phyloP scores from a whole-genome alignment of 371 early-diverging fungal species.

The Mortierella sp. region DNA sequence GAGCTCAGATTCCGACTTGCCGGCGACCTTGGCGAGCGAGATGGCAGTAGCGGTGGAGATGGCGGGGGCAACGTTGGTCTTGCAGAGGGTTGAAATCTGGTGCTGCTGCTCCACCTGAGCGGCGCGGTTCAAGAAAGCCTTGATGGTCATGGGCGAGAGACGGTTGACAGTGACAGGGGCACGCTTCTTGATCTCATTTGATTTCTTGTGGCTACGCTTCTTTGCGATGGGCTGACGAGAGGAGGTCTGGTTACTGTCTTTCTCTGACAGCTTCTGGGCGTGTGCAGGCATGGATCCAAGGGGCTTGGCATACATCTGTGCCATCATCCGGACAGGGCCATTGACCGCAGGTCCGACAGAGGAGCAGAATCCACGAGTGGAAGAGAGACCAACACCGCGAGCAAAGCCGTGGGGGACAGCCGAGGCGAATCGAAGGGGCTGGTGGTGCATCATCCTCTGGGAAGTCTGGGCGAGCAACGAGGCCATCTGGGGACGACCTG shows the following conservation, averaged over 20 bases:
- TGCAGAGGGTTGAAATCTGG: constrained; percentile 38
- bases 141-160: constrained; percentile 29
- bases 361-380: constrained; percentile 49
- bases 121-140: constrained; percentile 49
- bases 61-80: constrained; percentile 22
- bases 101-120: constrained; percentile 51
- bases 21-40: constrained; percentile 51
- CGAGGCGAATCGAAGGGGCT: constrained; percentile 30
- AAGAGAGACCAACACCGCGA: constrained; percentile 43
- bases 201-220: constrained; percentile 25
- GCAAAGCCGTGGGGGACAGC: constrained; percentile 51
- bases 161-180: neutral
- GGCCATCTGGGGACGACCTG: constrained; percentile 47
- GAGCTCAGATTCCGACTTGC: constrained; percentile 33
- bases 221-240: constrained; percentile 13
- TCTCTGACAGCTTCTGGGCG: constrained; percentile 32
- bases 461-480: constrained; percentile 39
- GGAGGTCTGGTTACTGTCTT: constrained; percentile 3
- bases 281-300: constrained; percentile 39
- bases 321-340: constrained; percentile 52
- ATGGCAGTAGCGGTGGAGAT: constrained; percentile 45
- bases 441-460: constrained; percentile 41
- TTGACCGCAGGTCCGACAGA: constrained; percentile 23
- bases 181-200: constrained; percentile 37
- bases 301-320: constrained; percentile 57